Percentiles rank a stretch among this genome's conserved stretches.
These are phyloP conservation scores for Apiospora malaysiana DNA, from an alignment of 2,329 filamentous ascomycete genomes.

Conservation along the genomic window DNA sequence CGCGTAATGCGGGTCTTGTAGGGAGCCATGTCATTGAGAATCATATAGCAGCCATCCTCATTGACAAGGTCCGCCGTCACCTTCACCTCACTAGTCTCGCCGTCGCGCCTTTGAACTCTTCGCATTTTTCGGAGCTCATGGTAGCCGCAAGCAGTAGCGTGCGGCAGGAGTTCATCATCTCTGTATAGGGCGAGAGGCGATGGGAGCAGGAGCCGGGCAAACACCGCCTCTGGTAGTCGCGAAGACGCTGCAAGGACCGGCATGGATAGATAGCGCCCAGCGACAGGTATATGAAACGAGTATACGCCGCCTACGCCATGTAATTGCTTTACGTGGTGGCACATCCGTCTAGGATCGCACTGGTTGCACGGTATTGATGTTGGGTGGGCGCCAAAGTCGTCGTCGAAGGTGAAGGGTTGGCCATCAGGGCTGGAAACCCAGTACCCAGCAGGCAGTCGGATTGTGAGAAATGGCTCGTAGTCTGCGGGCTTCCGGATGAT, in stretches of 20 bases:
- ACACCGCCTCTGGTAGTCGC: background rate
- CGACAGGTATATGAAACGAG: background rate
- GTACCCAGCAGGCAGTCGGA: background rate
- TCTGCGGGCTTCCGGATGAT: background rate
- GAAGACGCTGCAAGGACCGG: background rate
- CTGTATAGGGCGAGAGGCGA: background rate
- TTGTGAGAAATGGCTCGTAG: slow-evolving; percentile 9
- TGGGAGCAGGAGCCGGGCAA: background rate
- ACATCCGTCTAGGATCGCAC: background rate
- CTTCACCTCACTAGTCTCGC: background rate
- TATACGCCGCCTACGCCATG: slow-evolving; percentile 1
- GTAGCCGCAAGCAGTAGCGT: background rate
- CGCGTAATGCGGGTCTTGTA: background rate
- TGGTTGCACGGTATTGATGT: background rate
- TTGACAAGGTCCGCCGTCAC: background rate
- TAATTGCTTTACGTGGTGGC: background rate
- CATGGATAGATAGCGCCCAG: background rate
- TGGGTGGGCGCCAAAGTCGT: background rate
- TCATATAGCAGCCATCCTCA: background rate
- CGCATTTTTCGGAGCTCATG: background rate
- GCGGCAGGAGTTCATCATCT: background rate
- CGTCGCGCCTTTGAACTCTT: background rate
- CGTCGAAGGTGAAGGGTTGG: background rate
- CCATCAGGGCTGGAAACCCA: background rate
- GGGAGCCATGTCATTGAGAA: slow-evolving; percentile 9